Evolutionary conservation across 352 stramenopile genomes (phyloP).

Genomic region (Aphanomyces stellatus): DNA sequence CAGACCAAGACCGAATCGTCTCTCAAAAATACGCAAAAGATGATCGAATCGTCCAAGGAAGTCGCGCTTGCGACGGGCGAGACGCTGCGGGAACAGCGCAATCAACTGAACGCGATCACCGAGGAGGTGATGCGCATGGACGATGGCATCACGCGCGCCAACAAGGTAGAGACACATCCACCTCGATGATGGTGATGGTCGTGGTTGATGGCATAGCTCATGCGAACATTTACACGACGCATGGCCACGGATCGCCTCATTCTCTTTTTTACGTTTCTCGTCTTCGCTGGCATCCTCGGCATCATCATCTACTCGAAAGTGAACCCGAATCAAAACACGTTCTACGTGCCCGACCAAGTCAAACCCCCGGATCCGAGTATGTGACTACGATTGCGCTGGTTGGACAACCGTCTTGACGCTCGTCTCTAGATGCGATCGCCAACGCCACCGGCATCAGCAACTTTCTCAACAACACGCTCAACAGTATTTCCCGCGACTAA

Average conservation of each 20-base stretch:
- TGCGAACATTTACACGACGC: constrained; percentile 65
- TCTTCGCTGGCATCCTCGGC: constrained; percentile 66
- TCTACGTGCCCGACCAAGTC: constrained; percentile 80
- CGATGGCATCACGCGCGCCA: constrained; percentile 60
- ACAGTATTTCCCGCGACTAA: not conserved
- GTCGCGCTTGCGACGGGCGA: constrained; percentile 71
- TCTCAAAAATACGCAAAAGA: constrained; percentile 76
- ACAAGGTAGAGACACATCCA: constrained; percentile 27
- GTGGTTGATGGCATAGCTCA: constrained; percentile 39
- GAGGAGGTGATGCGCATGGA: constrained; percentile 84
- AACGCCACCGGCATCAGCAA: constrained; percentile 42
- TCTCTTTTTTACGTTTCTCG: constrained; percentile 64
- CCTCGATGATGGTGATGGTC: not conserved
- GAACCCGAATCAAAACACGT: constrained; percentile 62
- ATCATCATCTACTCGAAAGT: constrained; percentile 82
- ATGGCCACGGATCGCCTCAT: constrained; percentile 82
- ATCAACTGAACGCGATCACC: constrained; percentile 83
- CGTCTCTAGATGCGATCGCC: constrained; percentile 31
- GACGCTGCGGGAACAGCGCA: constrained; percentile 62
- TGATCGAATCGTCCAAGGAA: constrained; percentile 80
- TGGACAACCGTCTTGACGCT: no score
- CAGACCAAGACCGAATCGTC: constrained; percentile 81
- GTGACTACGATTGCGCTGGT: not conserved
- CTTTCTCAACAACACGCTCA: constrained; percentile 47
- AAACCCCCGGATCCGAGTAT: constrained; percentile 61